Conservation (phyloP, 371 early-diverging fungal species). For the Lichtheimia corymbifera region DNA sequence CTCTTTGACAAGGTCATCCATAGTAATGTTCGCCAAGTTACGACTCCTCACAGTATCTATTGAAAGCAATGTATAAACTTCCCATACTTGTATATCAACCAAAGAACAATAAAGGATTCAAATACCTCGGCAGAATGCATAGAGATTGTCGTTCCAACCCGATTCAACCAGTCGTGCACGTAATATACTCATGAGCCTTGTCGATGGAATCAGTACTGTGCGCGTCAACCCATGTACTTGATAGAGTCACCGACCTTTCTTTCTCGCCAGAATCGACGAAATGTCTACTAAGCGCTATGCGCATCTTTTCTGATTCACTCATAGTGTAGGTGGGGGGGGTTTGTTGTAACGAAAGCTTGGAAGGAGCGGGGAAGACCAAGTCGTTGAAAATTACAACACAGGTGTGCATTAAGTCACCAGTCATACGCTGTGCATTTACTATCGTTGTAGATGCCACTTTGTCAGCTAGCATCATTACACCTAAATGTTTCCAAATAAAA, state of each 20-base stretch:
- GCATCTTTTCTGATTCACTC: conserved; percentile 8
- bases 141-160: conserved; percentile 21
- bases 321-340: not conserved
- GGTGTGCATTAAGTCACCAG: too few relatives aligned
- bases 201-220: not conserved
- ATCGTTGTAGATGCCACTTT: too few relatives aligned
- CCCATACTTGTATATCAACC: not conserved
- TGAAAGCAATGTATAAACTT: not conserved
- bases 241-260: conserved; percentile 8
- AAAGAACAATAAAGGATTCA: not conserved
- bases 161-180: conserved; percentile 18
- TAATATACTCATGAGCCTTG: conserved; percentile 16
- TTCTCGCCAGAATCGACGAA: conserved; percentile 24
- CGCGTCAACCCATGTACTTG: not conserved
- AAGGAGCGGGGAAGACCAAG: too few relatives aligned
- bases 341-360: too few relatives aligned
- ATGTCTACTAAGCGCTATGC: conserved; percentile 17
- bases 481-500: too few relatives aligned
- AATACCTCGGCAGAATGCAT: conserved; percentile 22
- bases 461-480: too few relatives aligned
- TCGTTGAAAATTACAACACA: too few relatives aligned
- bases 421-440: too few relatives aligned
- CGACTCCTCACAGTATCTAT: conserved; percentile 16
- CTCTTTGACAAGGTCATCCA: conserved; percentile 19
- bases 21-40: conserved; percentile 13